phyloP scores from a whole-genome alignment of 176 grass and related monocot species.

The Tuctoria greenei region DNA sequence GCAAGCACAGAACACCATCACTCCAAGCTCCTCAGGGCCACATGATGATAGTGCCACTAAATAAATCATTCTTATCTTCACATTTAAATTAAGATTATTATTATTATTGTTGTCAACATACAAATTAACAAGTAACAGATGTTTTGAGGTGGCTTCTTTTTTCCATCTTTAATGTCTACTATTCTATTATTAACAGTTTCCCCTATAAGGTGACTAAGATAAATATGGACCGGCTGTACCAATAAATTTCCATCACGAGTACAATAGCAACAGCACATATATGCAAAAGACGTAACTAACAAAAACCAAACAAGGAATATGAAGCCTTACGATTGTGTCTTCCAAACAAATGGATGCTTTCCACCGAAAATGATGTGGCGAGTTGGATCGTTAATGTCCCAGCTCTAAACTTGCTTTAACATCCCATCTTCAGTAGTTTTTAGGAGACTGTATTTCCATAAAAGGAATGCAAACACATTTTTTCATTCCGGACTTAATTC shows the following conservation, averaged over 20 bases:
- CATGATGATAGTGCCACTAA: slow-evolving; percentile 6
- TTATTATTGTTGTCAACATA: slow-evolving; percentile 34
- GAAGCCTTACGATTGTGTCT: slow-evolving; percentile 34
- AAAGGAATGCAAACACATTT: background rate
- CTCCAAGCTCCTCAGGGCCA: background rate
- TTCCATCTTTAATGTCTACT: background rate
- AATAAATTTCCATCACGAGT: slow-evolving; percentile 29
- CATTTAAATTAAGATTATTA: slow-evolving; percentile 31
- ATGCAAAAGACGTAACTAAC: slow-evolving; percentile 34
- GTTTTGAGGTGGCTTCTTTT: slow-evolving; percentile 26
- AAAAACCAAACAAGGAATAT: slow-evolving; percentile 6
- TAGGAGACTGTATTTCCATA: slow-evolving; percentile 8
- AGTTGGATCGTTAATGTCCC: slow-evolving; percentile 15
- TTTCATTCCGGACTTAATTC: background rate
- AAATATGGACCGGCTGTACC: slow-evolving; percentile 34
- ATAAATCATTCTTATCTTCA: slow-evolving; percentile 40
- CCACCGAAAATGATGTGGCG: slow-evolving; percentile 49
- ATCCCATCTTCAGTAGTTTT: background rate
- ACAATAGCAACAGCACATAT: slow-evolving; percentile 5
- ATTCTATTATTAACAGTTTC: slow-evolving; percentile 11
- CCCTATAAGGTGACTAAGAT: slow-evolving; percentile 24
- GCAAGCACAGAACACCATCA: slow-evolving; percentile 25
- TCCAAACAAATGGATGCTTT: slow-evolving; percentile 29
- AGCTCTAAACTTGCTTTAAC: background rate
- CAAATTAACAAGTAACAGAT: slow-evolving; percentile 45